Percentiles rank a stretch among this genome's conserved stretches.
Conservation (phyloP, 2,329 filamentous ascomycete species). For the Alternaria hordeiaustralica region DNA sequence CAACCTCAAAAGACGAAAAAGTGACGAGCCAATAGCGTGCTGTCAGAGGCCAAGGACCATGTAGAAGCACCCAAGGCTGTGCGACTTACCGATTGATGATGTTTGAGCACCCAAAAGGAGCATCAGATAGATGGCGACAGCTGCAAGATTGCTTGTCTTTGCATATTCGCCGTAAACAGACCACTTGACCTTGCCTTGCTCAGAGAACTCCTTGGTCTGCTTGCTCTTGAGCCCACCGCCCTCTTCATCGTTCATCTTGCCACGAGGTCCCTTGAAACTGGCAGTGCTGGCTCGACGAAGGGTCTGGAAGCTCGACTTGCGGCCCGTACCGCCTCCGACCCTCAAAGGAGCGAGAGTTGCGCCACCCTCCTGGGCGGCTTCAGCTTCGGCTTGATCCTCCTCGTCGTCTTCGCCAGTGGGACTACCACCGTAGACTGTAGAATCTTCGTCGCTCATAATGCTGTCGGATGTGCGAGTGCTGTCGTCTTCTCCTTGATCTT, state of each 20-base stretch:
- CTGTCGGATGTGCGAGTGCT: constrained; percentile 57
- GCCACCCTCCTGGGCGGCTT: constrained; percentile 73
- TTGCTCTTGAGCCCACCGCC: constrained; percentile 76
- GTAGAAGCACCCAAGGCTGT: neutral
- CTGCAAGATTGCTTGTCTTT: constrained; percentile 87
- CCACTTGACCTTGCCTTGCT: constrained; percentile 99
- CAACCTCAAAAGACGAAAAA: constrained; percentile 18
- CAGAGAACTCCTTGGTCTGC: constrained; percentile 84
- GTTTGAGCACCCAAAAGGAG: constrained; percentile 82
- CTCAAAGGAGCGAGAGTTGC: constrained; percentile 75
- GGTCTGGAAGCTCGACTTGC: constrained; percentile 74
- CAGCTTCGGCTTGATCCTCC: constrained; percentile 59
- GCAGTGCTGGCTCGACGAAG: constrained; percentile 89
- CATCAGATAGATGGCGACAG: constrained; percentile 79
- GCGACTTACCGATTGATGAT: constrained; percentile 72
- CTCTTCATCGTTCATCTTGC: constrained; percentile 85
- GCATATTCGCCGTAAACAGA: constrained; percentile 93
- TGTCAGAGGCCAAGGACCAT: neutral
- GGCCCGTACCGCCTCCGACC: constrained; percentile 62
- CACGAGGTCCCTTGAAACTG: constrained; percentile 84
- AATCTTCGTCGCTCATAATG: constrained; percentile 73
- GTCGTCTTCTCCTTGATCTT: constrained; percentile 54
- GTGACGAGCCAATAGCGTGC: constrained; percentile 24
- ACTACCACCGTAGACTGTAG: constrained; percentile 60
- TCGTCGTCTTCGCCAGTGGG: constrained; percentile 59